Percentiles rank a stretch among this genome's conserved stretches.
Conservation (phyloP, 225 moss, liverwort and hornwort genomes). For the Antitrichia curtipendula region DNA sequence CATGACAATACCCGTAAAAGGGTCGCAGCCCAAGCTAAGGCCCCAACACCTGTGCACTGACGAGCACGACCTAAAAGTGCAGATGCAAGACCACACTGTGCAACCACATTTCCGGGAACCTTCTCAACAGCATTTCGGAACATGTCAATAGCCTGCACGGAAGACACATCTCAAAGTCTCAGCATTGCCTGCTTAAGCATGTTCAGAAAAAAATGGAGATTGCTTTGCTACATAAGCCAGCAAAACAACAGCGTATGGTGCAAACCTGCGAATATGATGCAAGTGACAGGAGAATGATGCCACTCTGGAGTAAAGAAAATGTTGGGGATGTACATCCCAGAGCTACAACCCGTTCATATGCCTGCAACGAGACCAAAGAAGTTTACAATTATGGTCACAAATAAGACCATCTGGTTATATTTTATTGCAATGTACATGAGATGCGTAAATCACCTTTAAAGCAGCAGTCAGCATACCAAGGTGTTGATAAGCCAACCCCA, state of each 20-base stretch:
- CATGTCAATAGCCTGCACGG: slow-evolving; percentile 65
- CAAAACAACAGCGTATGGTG: neutral
- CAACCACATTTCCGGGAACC: slow-evolving; percentile 67
- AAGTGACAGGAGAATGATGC: slow-evolving; percentile 71
- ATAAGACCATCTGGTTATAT: neutral
- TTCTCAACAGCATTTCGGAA: slow-evolving; percentile 59
- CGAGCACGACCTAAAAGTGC: slow-evolving; percentile 92
- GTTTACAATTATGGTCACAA: neutral
- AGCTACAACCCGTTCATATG: slow-evolving; percentile 65
- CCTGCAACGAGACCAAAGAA: slow-evolving; percentile 36
- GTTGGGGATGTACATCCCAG: slow-evolving; percentile 49
- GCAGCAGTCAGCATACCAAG: slow-evolving; percentile 98
- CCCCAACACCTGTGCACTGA: slow-evolving; percentile 66
- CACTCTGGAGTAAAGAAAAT: slow-evolving; percentile 85
- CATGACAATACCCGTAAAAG: slow-evolving; percentile 51
- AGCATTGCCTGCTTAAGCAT: neutral
- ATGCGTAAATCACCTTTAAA: slow-evolving; percentile 57
- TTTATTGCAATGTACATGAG: neutral
- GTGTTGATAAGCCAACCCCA: slow-evolving; percentile 95
- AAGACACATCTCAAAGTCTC: slow-evolving; percentile 1
- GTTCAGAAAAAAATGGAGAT: neutral
- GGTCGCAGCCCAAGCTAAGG: slow-evolving; percentile 73
- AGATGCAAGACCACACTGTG: slow-evolving; percentile 81
- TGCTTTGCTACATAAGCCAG: neutral
- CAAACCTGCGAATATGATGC: slow-evolving; percentile 69